Evolutionary conservation across 2,329 filamentous ascomycete genomes (phyloP), one percentile per base, ranked within the genome.

Genomic region (Cryphonectria parasitica): DNA sequence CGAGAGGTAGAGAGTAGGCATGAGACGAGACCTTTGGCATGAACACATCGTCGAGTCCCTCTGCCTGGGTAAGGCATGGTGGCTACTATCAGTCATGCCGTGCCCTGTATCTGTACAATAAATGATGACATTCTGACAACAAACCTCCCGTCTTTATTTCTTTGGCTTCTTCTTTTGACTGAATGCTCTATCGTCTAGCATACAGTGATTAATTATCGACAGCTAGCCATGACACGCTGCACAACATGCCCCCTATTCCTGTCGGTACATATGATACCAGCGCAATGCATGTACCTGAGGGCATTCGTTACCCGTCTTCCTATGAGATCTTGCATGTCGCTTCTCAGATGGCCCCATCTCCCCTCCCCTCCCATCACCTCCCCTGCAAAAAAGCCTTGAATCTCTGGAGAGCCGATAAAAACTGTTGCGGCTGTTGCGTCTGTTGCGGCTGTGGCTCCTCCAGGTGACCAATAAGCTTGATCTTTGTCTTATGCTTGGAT

Each of bases 31-130:
- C 8, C 19, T 34, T 22, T 25, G 36, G 28, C 54, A 49, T 43
- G 43, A 39, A 54, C 31, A 19, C 22, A 19, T 45, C 28, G 17
- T 36, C 39, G 56, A 31, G n/a, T 36, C 34, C 22, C 34, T 8
- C 36, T 56, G 31, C 43, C 54, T 61, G 65, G 54, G 52, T 19
- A 71, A 63, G 54, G 71, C 45, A 49, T 36, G 34, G 34, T 34
- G 52, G 28, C 25, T 41, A 28, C 22, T 22, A 31, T 61, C n/a
- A 8, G 54, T 43, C 28, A 45, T 25, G 5, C 17, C 31, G 54
- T 22, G 34, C 58, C 58, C 31, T 77, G 76, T 77, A 75, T 64
- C 74, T 75, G 76, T 74, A 75, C 69, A 76, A 75, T 67, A 65
- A 60, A 60, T 49, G 45, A 68, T 54, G 66, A 64, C 19, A 64